Conservation (phyloP, 2,329 filamentous ascomycete genomes). For the Talaromyces islandicus region DNA sequence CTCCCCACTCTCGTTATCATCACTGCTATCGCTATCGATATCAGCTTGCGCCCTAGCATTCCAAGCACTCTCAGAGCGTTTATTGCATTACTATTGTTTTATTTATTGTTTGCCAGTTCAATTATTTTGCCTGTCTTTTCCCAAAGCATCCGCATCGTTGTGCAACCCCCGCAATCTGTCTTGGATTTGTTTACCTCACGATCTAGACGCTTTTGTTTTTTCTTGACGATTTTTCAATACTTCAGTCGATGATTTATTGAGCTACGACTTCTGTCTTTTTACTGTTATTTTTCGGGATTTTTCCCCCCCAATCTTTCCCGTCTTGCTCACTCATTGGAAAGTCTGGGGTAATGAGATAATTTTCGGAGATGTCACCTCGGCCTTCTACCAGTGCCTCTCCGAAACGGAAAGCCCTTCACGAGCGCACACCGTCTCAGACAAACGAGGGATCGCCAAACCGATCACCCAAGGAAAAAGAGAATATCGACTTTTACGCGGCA, state of each 20-base stretch:
- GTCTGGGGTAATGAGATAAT: neutral
- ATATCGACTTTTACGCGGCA: constrained; percentile 33
- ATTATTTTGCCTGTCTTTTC: neutral
- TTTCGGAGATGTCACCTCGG: constrained; percentile 6
- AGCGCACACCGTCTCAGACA: constrained; percentile 40
- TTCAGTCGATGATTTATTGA: constrained; percentile 7
- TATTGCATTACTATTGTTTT: constrained; percentile 11
- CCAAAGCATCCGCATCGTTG: neutral
- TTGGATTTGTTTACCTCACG: constrained; percentile 5
- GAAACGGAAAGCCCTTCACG: constrained; percentile 39
- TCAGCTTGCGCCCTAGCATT: constrained; percentile 10
- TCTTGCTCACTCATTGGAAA: neutral
- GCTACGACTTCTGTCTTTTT: constrained; percentile 1
- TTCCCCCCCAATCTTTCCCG: neutral
- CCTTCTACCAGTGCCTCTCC: constrained; percentile 25
- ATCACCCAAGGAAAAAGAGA: constrained; percentile 30
- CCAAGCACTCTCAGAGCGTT: constrained; percentile 5
- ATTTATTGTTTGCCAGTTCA: constrained; percentile 8
- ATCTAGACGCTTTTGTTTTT: constrained; percentile 8
- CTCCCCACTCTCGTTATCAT: constrained; percentile 11
- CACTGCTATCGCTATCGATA: constrained; percentile 2
- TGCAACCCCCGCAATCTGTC: neutral
- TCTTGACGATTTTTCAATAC: constrained; percentile 8
- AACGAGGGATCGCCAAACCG: constrained; percentile 38
- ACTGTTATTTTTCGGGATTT: neutral